Base-by-base conservation (phyloP, 148 eudicot species). In the Vaccinium corymbosum region DNA sequence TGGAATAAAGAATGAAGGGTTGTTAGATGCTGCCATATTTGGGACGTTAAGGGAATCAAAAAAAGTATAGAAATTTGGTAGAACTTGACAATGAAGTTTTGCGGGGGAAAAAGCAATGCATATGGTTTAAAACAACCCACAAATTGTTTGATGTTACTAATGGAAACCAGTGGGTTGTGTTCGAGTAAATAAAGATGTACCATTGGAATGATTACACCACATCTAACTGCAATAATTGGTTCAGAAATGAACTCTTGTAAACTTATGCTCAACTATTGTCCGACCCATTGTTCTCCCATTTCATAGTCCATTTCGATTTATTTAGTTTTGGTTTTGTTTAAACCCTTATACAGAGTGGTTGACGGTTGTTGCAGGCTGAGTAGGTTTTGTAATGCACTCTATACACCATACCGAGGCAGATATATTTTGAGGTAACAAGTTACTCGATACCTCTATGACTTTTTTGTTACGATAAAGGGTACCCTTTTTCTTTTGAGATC, bases 321-420 rank as follows among this genome's bases (percentile, higher is more conserved):
- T 52, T 71, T 71, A 19, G 13, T 55, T 17, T 52, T 71, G 10
- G 22, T 61, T 25, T 27, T 27, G 73, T 68, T 68, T 25, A 68
- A 68, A 29, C 32, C 79, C 38, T 52, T 35, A 71, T n/a, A 49
- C 32, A 7, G 19, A 22, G 20, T 32, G 32, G 17, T 73, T 20
- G 1, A 70, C 4, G 32, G 19, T 82, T 51, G 57, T 72, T 82
- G 68, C 84, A 82, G 84, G 70, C 84, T 73, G 84, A 48, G 32
- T 72, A 82, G 84, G 15, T 73, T 35, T 38, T 55, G 78, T 25
- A 22, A 25, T 68, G 15, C 25, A 70, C 9, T 72, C 12, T 82
- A 73, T 29, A 48, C 79, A 53, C 32, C 70, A 73, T 55, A 32
- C 2, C 5, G 46, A 51, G 35, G 6, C 68, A 19, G 51, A 15